Base-by-base conservation (phyloP, 2,329 filamentous ascomycete species). In the Alternaria burnsii region DNA sequence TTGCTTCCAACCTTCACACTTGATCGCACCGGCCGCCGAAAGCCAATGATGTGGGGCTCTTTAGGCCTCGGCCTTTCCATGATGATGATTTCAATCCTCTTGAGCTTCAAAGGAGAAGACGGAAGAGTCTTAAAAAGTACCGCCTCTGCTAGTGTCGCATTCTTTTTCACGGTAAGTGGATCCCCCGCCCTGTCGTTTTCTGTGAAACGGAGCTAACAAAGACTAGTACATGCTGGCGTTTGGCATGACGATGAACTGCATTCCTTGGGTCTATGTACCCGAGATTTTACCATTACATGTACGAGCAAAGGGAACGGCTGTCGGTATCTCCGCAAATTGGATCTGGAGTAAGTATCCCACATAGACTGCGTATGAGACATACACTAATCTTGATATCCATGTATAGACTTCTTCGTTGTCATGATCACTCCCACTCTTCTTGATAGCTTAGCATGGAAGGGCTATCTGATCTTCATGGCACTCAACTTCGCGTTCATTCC, bases 401-500 rank as follows among this genome's bases (percentile, higher is more conserved):
- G 10, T 30, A 10, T 11, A 30, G 28, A 84, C 63, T 84, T 84
- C 63, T 80, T 84, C 56, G 77, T 82, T 43, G 83, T 85, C 4
- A 84, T 85, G 82, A 82, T 86, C 18, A 86, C 84, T 0, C 83
- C 84, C 0, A 80, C 81, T 1, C 74, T 84, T 2, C 80, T 86
- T 59, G 78, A 79, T 48, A 80, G 78, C 5, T 72, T 87, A 1
- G 66, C 78, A 26, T 86, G 83, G 82, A 82, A 83, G 64, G 82
- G 81, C 0, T 86, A 86, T 62, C 72, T 86, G 3, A 85, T 85
- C 64, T 86, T 85, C 71, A 83, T 83, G 76, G 76, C 73, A 24
- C 76, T 82, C 10, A 85, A 85, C 64, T 77, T 84, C 22, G 66
- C 75, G 1, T 82, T 81, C 65, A 75, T 82, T 0, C 80, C 80